These are phyloP conservation scores for Ordospora colligata DNA, from an alignment of 371 early-diverging fungal species.

Conservation along the genomic window DNA sequence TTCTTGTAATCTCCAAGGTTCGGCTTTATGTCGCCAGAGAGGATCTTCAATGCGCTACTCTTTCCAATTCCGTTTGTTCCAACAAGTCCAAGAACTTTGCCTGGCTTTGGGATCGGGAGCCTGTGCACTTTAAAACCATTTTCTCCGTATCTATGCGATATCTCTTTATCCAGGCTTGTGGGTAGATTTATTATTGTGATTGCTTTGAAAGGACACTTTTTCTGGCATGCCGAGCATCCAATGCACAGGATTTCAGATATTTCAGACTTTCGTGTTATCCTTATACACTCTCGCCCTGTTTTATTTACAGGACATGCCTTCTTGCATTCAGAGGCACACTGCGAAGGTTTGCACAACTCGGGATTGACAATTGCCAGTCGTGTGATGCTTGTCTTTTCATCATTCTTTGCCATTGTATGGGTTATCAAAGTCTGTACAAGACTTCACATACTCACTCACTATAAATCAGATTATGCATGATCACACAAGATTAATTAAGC, in stretches of 20 bases:
- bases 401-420: neutral
- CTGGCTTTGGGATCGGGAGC: constrained; percentile 87
- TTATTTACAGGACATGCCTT: constrained; percentile 73
- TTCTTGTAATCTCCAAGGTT: constrained; percentile 73
- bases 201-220: constrained; percentile 96
- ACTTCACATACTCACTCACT: neutral
- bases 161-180: constrained; percentile 83
- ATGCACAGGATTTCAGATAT: constrained; percentile 95
- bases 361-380: constrained; percentile 86
- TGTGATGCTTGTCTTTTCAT: constrained; percentile 63
- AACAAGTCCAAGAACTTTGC: constrained; percentile 92
- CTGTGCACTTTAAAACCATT: constrained; percentile 98
- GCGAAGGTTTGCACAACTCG: constrained; percentile 97
- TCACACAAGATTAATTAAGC: neutral
- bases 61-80: constrained; percentile 97
- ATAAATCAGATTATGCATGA: neutral
- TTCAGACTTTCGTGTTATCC: constrained; percentile 64
- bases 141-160: constrained; percentile 89
- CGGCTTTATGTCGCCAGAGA: constrained; percentile 90
- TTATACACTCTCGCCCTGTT: constrained; percentile 64
- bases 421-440: neutral
- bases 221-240: constrained; percentile 96
- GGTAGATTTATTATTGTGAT: constrained; percentile 95
- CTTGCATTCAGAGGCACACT: constrained; percentile 95
- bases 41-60: constrained; percentile 88